These are phyloP conservation scores for Schwanniomyces pseudopolymorphus DNA, from an alignment of 805 yeast species.

Conservation along the genomic window DNA sequence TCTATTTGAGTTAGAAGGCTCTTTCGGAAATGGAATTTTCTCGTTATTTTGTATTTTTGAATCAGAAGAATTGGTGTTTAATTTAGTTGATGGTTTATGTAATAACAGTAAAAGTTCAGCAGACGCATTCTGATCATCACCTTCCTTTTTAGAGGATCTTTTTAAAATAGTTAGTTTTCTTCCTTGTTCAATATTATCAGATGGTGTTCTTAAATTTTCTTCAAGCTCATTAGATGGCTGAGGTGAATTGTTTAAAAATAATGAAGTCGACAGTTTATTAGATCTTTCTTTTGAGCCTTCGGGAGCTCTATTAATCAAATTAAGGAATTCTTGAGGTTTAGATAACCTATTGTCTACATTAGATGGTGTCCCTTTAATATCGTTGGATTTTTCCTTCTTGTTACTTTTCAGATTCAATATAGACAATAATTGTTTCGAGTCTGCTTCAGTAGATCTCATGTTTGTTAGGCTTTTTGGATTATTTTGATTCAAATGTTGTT, in stretches of 20 bases:
- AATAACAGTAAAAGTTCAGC: neutral
- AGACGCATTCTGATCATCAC: neutral
- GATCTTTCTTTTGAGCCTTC: neutral
- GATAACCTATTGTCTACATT: constrained; percentile 2
- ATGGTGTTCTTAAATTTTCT: constrained; percentile 12
- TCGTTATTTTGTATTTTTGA: neutral
- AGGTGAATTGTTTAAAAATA: constrained; percentile 5
- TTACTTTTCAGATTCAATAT: constrained; percentile 31
- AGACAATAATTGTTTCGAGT: constrained; percentile 44
- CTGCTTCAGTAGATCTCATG: constrained; percentile 27
- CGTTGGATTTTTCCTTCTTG: constrained; percentile 8
- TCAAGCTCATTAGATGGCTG: constrained; percentile 28
- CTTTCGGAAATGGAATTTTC: neutral
- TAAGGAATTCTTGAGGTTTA: constrained; percentile 25
- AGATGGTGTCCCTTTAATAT: neutral
- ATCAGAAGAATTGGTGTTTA: neutral
- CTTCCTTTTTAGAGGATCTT: constrained; percentile 13
- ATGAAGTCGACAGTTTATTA: neutral
- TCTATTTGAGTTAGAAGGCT: neutral
- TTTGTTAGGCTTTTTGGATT: constrained; percentile 7
- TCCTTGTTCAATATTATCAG: constrained; percentile 12
- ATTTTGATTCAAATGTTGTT: neutral
- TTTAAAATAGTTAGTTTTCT: constrained; percentile 30
- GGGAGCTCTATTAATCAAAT: constrained; percentile 22
- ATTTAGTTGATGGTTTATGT: neutral